Evolutionary conservation across 2,329 filamentous ascomycete species (phyloP).

Genomic region (Phialophora tarda): DNA sequence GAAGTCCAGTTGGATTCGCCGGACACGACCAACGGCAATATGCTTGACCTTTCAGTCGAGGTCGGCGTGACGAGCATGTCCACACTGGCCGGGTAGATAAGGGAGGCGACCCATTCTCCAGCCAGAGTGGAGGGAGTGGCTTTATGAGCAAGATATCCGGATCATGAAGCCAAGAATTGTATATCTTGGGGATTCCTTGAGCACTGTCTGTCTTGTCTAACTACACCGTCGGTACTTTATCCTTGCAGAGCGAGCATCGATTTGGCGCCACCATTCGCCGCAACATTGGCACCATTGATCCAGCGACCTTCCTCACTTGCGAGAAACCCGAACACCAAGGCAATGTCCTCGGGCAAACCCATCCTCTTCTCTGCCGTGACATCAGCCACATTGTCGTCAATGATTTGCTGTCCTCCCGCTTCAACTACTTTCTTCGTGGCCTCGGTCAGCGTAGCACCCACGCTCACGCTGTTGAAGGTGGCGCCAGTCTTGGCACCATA

Average conservation of each 20-base stretch:
- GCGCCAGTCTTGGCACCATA: constrained; percentile 6
- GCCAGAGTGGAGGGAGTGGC: too few species aligned
- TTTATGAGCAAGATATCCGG: too few species aligned
- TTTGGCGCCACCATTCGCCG: constrained; percentile 43
- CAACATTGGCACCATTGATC: constrained; percentile 54
- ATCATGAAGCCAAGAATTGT: too few species aligned
- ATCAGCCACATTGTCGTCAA: constrained; percentile 42
- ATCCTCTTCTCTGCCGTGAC: constrained; percentile 43
- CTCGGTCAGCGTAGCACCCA: constrained; percentile 37
- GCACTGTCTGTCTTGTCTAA: too few species aligned
- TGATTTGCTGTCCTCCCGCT: constrained; percentile 52
- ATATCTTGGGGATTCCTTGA: too few species aligned
- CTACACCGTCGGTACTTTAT: background rate
- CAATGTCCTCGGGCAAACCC: constrained; percentile 55
- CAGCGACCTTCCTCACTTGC: constrained; percentile 54
- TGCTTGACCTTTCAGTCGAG: too few species aligned
- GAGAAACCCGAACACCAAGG: constrained; percentile 54
- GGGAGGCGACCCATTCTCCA: too few species aligned
- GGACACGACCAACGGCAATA: too few species aligned
- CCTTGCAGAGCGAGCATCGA: constrained; percentile 19
- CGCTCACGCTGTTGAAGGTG: constrained; percentile 21
- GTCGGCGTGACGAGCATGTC: too few species aligned
- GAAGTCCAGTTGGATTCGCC: too few species aligned
- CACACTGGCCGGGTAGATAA: too few species aligned
- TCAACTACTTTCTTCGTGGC: constrained; percentile 50